phyloP scores from a whole-genome alignment of 352 stramenopile species.

The Aphanomyces cochlioides region DNA sequence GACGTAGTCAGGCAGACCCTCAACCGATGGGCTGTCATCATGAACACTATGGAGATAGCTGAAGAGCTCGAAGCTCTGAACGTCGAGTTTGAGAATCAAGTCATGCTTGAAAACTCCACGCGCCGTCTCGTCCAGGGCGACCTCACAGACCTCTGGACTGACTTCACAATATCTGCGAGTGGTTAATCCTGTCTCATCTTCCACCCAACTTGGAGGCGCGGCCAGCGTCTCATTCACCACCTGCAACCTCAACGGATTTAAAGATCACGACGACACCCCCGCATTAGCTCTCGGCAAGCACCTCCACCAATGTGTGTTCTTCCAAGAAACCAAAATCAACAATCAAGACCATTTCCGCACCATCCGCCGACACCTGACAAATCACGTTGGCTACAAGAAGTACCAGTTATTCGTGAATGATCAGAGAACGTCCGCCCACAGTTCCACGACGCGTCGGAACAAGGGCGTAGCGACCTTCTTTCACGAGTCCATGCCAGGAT shows the following conservation, averaged over 20 bases:
- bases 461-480: conserved; percentile 1
- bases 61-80: no score
- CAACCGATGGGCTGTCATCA: no score
- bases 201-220: no score
- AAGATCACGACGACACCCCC: background rate
- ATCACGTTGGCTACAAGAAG: conserved; percentile 11
- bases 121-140: no score
- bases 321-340: conserved; percentile 26
- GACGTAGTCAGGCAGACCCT: no score
- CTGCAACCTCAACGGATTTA: conserved; percentile 24
- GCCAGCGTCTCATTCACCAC: background rate
- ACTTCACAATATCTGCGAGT: no score
- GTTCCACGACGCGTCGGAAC: background rate
- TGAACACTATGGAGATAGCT: no score
- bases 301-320: conserved; percentile 4
- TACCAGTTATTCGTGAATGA: conserved; percentile 16
- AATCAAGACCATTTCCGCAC: conserved; percentile 12
- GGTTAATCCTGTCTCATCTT: no score
- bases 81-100: no score
- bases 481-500: background rate
- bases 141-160: no score
- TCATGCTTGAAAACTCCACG: no score
- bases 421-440: no score
- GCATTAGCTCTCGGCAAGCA: background rate
- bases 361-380: conserved; percentile 17